Percentiles rank a stretch among this genome's conserved stretches.
These are phyloP conservation scores for Aspergillus fructus DNA, from an alignment of 2,329 filamentous ascomycete species.

Conservation along the genomic window DNA sequence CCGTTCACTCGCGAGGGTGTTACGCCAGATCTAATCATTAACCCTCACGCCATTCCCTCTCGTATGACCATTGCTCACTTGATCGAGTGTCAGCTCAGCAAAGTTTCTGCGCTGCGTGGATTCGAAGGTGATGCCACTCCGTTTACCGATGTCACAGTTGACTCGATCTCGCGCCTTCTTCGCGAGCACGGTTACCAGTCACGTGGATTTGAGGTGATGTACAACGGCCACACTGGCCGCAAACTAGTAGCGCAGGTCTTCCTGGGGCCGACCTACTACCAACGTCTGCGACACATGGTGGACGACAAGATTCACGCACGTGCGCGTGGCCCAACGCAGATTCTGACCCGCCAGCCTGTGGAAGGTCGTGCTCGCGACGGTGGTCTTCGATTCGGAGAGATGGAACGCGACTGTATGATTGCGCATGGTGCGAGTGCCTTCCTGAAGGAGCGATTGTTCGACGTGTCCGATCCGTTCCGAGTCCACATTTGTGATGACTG, in stretches of 20 bases:
- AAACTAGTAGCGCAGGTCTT: constrained; percentile 95
- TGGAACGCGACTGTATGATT: constrained; percentile 99
- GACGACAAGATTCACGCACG: constrained; percentile 99
- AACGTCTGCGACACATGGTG: constrained; percentile 98
- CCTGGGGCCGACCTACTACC: constrained; percentile 97
- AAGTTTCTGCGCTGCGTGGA: constrained; percentile 89
- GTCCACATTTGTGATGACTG: constrained; percentile 99
- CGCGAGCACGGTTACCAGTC: constrained; percentile 92
- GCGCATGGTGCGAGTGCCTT: constrained; percentile 97
- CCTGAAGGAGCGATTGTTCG: constrained; percentile 94
- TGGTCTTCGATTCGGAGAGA: constrained; percentile 98
- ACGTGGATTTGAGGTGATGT: constrained; percentile 97
- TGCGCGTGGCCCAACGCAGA: constrained; percentile 93
- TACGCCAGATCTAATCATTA: constrained; percentile 95
- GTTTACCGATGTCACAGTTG: constrained; percentile 96
- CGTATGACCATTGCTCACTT: constrained; percentile 99
- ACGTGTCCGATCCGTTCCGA: constrained; percentile 95
- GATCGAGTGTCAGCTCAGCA: constrained; percentile 96
- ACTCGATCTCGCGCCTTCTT: constrained; percentile 83
- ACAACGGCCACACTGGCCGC: constrained; percentile 93
- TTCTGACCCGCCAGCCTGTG: constrained; percentile 93
- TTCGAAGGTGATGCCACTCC: constrained; percentile 97
- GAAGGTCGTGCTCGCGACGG: constrained; percentile 98
- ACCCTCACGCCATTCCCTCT: constrained; percentile 98
- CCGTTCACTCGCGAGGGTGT: constrained; percentile 92